Base-by-base conservation (phyloP, 1,284 basidiomycete species). In the Malassezia brasiliensis region DNA sequence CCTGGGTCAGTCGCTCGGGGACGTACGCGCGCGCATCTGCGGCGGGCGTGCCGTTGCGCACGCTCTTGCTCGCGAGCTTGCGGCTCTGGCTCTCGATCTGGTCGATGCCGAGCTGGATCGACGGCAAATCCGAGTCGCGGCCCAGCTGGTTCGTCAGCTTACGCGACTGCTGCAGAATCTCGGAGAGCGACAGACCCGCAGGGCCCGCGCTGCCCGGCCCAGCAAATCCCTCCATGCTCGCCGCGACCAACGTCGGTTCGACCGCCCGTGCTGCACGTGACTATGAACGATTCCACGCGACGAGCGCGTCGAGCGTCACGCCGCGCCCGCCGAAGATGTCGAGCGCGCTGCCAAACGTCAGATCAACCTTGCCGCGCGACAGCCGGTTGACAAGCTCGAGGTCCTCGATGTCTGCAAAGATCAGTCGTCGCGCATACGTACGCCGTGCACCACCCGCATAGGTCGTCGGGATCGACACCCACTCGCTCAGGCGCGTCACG, bases 391-490 rank as follows among this genome's bases (percentile, higher is more conserved):
- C 91, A 2, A 90, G 80, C 41, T 82, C 81, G 10, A 99, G 79
- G 75, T 99, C 94, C 7, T 81, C 79, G 41, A 94, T 78, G 60
- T 86, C 90, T 91, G 63, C 17, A 10, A 22, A 15, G 5, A 17
- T 46, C 14, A 46, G 41, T n/a, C 11, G 30, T 30, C 12, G 22
- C 17, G n/a, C 11, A 22, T 51, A 66, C 78, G 50, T 66, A 88
- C 89, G 82, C 79, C 85, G 87, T 2, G 94, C 94, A 8, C 94
- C 94, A 1, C 94, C 94, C 0, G 94, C 94, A 75, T 98, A 99
- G 4, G 94, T 98, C 1, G 88, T 89, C 0, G 90, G 90, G 63
- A 96, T 87, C 2, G 77, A 80, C 5, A 84, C 84, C 93, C 93
- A 98, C 76, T 91, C 81, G 2, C 90, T 91, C 1, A 99, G 83